A percentile compares a stretch with the other conserved stretches of the same genome.
These are phyloP conservation scores for Arachnomyces sp. DNA, from an alignment of 2,329 filamentous ascomycete genomes.

Conservation along the genomic window DNA sequence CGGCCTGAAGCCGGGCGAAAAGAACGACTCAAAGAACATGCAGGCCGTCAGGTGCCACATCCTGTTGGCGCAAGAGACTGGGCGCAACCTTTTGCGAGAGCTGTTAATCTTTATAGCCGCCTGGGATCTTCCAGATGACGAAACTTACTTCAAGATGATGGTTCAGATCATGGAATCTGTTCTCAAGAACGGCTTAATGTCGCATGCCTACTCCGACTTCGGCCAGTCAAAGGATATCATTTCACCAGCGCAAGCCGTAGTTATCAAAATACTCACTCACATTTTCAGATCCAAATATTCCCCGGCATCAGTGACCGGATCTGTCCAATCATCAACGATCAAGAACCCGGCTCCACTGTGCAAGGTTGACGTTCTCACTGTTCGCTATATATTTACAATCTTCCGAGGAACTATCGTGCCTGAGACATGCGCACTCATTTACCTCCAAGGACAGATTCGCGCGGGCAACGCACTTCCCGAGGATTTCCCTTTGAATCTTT, in stretches of 20 bases:
- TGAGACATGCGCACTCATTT: slow-evolving; percentile 88
- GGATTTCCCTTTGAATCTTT: slow-evolving; percentile 88
- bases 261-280: slow-evolving; percentile 82
- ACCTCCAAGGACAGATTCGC: slow-evolving; percentile 83
- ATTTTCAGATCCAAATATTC: slow-evolving; percentile 64
- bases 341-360: slow-evolving; percentile 48
- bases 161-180: slow-evolving; percentile 92
- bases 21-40: slow-evolving; percentile 60
- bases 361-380: slow-evolving; percentile 54
- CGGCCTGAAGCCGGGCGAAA: slow-evolving; percentile 56
- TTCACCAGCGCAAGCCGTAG: slow-evolving; percentile 85
- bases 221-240: slow-evolving; percentile 93
- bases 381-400: slow-evolving; percentile 87
- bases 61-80: slow-evolving; percentile 80
- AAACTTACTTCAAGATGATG: slow-evolving; percentile 93
- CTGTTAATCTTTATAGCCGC: slow-evolving; percentile 93
- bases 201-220: slow-evolving; percentile 85
- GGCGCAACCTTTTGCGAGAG: slow-evolving; percentile 79
- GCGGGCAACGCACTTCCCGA: slow-evolving; percentile 65
- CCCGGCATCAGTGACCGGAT: slow-evolving; percentile 38
- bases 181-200: slow-evolving; percentile 78
- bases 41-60: slow-evolving; percentile 86
- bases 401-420: slow-evolving; percentile 89
- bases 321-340: slow-evolving; percentile 45
- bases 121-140: slow-evolving; percentile 89